Base-by-base conservation (phyloP, 129 eudicot species). In the Rutidosis leptorrhynchoides region DNA sequence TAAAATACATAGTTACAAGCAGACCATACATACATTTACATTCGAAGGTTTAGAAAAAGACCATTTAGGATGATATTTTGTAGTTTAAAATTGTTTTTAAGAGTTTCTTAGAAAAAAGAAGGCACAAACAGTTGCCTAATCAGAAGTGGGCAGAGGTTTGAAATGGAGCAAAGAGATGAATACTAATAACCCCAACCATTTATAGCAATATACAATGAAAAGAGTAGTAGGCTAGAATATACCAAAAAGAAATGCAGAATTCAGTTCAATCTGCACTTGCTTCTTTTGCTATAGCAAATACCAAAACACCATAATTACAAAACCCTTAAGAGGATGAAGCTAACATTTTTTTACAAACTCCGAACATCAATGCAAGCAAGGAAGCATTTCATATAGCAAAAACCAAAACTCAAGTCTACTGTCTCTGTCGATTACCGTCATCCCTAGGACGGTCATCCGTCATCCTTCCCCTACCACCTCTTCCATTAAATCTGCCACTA, bases 401-500 rank as follows among this genome's bases (percentile, higher is more conserved):
- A 51, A 32, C 74, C 73, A 69, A 33, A 33, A 33, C 64, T 63
- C 35, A 76, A 40, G 17, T 11, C 73, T 45, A 21, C 71, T 54
- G 40, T 65, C 71, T 71, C 33, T 62, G 81, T 32, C 65, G 71
- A 48, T 83, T 69, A 56, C 68, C 75, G 32, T 68, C 82, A 30
- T 70, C 85, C 76, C 76, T 67, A 6, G 69, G 64, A 30, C 76
- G 76, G 28, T 66, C 71, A 5, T 78, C 89, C n/a, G n/a, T n/a
- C 83, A 80, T 80, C 77, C 85, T 70, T 69, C 83, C 85, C 73
- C 80, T 78, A 14, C 92, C 83, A n/a, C 92, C 84, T 16, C 85
- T 77, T 15, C 86, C 83, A 61, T 83, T 80, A 63, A 80, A 77
- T 67, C 79, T 63, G 30, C 91, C 72, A 69, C 86, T 80, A 24